Percentiles rank a stretch among this genome's conserved stretches.
Conservation (phyloP, 1,284 basidiomycete genomes). For the Neonothopanus nambi region DNA sequence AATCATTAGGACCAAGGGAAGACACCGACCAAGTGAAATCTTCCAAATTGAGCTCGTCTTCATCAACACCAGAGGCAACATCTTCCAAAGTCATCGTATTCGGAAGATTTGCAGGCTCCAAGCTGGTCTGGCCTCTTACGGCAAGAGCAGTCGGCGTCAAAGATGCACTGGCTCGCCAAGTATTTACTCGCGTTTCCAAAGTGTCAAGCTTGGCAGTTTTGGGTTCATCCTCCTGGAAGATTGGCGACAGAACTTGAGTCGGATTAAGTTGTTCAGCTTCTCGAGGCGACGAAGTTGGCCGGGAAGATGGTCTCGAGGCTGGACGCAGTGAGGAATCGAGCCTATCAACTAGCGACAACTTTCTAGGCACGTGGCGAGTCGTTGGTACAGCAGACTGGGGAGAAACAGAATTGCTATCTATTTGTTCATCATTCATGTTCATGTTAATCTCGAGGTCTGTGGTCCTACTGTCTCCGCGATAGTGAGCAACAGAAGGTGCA, state of each 20-base stretch:
- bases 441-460: slow-evolving; percentile 47
- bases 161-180: slow-evolving; percentile 63
- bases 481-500: slow-evolving; percentile 47
- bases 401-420: slow-evolving; percentile 30
- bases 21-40: slow-evolving; percentile 73
- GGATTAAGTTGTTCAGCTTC: slow-evolving; percentile 28
- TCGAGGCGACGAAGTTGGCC: slow-evolving; percentile 26
- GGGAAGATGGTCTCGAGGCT: slow-evolving; percentile 29
- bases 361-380: slow-evolving; percentile 56
- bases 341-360: slow-evolving; percentile 67
- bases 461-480: slow-evolving; percentile 54
- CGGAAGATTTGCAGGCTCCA: slow-evolving; percentile 56
- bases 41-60: slow-evolving; percentile 52
- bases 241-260: slow-evolving; percentile 51
- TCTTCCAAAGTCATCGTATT: slow-evolving; percentile 44
- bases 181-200: slow-evolving; percentile 57
- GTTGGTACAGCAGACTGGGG: slow-evolving; percentile 19
- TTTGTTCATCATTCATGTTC: slow-evolving; percentile 34
- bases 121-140: slow-evolving; percentile 50
- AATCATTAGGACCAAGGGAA: slow-evolving; percentile 59
- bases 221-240: slow-evolving; percentile 61
- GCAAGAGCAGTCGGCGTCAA: slow-evolving; percentile 49
- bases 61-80: slow-evolving; percentile 22
- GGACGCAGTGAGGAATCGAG: slow-evolving; percentile 47
- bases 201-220: slow-evolving; percentile 44